A percentile compares a stretch with the other conserved stretches of the same genome.
These are phyloP conservation scores for Candida nitratophila DNA, from an alignment of 805 yeast genomes.

Conservation along the genomic window DNA sequence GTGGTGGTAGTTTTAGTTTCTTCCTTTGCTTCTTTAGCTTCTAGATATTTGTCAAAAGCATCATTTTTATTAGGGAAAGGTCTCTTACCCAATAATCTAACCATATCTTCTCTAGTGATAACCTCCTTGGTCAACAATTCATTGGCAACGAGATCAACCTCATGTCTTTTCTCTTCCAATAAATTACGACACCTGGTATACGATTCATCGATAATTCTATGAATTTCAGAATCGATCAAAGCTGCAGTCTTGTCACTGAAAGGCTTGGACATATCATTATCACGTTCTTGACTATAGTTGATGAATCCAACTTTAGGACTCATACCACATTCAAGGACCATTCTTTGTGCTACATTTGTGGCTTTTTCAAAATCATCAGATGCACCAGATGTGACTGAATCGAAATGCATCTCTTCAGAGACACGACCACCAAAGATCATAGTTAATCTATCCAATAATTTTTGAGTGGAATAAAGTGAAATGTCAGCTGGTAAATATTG, in stretches of 20 bases:
- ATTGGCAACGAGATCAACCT: conserved; percentile 68
- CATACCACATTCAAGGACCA: conserved; percentile 95
- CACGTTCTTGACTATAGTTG: conserved; percentile 43
- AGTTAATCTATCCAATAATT: conserved; percentile 72
- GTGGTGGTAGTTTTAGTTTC: neutral
- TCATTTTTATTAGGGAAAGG: conserved; percentile 76
- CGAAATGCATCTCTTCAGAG: conserved; percentile 87
- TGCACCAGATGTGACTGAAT: conserved; percentile 93
- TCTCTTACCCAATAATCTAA: conserved; percentile 66
- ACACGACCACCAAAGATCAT: conserved; percentile 98
- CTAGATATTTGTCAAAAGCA: conserved; percentile 85
- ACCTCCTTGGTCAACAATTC: conserved; percentile 67
- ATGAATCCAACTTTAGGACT: conserved; percentile 54
- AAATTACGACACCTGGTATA: conserved; percentile 52
- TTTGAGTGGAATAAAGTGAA: conserved; percentile 68
- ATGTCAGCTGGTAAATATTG: conserved; percentile 94
- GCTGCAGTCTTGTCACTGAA: conserved; percentile 69
- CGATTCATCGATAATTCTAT: conserved; percentile 58
- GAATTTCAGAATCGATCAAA: conserved; percentile 62
- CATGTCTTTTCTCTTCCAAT: conserved; percentile 48
- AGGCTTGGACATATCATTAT: conserved; percentile 48
- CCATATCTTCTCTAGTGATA: conserved; percentile 77
- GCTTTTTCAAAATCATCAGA: conserved; percentile 95
- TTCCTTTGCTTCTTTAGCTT: conserved; percentile 12
- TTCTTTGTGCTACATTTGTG: conserved; percentile 84